Evolutionary conservation across 2,329 filamentous ascomycete genomes (phyloP).

Genomic region (Phyllosticta citriasiana): DNA sequence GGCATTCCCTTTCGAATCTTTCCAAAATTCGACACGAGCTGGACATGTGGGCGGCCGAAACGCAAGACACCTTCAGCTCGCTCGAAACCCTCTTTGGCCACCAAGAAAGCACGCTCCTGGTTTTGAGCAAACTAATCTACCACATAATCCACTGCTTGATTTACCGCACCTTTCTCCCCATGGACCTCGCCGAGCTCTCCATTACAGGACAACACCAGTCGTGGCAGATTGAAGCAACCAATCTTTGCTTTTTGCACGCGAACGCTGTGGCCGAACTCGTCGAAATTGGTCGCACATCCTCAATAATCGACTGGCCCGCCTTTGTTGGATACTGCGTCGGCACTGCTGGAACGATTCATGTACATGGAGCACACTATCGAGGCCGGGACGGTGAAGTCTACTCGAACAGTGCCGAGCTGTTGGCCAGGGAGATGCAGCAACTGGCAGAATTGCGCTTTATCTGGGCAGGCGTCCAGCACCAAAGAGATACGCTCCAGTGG

Average conservation of each 20-base stretch:
- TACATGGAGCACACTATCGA: conserved; percentile 75
- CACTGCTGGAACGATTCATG: conserved; percentile 78
- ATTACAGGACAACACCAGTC: conserved; percentile 77
- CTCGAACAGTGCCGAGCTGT: conserved; percentile 57
- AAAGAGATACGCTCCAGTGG: conserved; percentile 65
- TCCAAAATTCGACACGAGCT: conserved; percentile 80
- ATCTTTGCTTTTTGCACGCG: conserved; percentile 75
- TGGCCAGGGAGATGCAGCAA: conserved; percentile 71
- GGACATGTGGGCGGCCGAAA: conserved; percentile 75
- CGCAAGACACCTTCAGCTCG: conserved; percentile 67
- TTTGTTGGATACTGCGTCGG: conserved; percentile 82
- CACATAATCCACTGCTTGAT: conserved; percentile 80
- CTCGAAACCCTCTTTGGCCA: conserved; percentile 68
- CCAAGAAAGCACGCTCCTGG: conserved; percentile 64
- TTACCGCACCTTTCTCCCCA: conserved; percentile 76
- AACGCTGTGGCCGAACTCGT: conserved; percentile 75
- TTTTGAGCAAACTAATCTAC: conserved; percentile 78
- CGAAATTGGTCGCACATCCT: conserved; percentile 64
- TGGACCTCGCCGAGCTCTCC: conserved; percentile 71
- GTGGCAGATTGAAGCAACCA: conserved; percentile 87
- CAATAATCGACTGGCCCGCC: conserved; percentile 71
- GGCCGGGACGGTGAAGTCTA: conserved; percentile 52
- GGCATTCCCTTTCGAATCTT: conserved; percentile 76
- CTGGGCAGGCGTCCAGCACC: conserved; percentile 72
- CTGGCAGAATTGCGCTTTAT: conserved; percentile 62